Conservation (phyloP, 176 grass and related monocot genomes). For the Poa pratensis region DNA sequence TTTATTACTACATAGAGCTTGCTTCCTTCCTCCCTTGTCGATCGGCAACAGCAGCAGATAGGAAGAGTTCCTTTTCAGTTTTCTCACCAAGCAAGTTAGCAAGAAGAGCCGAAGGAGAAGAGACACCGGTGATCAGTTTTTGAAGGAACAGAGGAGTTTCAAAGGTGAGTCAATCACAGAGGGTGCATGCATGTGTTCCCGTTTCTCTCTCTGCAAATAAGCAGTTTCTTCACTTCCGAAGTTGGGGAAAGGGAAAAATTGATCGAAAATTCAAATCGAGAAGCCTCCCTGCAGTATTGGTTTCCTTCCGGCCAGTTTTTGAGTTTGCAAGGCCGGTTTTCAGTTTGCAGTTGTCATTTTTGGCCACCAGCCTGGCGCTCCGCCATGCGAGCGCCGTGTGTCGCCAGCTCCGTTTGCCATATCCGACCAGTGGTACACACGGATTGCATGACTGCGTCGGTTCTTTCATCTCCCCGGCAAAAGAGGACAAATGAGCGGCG, state of each 20-base stretch:
- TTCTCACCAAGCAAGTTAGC: not conserved
- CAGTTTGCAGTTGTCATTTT: slow-evolving; percentile 22
- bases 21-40: slow-evolving; percentile 16
- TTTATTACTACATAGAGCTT: slow-evolving; percentile 22
- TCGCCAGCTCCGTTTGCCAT: slow-evolving; percentile 8
- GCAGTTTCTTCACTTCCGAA: slow-evolving; percentile 1
- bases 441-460: not conserved
- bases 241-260: not conserved
- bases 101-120: not conserved
- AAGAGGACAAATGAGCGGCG: not conserved
- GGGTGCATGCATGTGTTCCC: slow-evolving; percentile 32
- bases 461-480: slow-evolving; percentile 12
- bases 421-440: not conserved
- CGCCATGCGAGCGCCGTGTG: not conserved
- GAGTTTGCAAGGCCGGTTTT: not conserved
- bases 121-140: not conserved
- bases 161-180: slow-evolving; percentile 48
- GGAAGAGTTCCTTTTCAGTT: not conserved
- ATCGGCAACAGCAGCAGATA: slow-evolving; percentile 36
- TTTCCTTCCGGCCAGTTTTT: no score
- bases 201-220: not conserved
- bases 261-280: not conserved
- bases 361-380: not conserved
- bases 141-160: not conserved
- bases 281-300: not conserved